Conservation (phyloP, 768 basidiomycete genomes). For the Stropharia rugosoannulata region DNA sequence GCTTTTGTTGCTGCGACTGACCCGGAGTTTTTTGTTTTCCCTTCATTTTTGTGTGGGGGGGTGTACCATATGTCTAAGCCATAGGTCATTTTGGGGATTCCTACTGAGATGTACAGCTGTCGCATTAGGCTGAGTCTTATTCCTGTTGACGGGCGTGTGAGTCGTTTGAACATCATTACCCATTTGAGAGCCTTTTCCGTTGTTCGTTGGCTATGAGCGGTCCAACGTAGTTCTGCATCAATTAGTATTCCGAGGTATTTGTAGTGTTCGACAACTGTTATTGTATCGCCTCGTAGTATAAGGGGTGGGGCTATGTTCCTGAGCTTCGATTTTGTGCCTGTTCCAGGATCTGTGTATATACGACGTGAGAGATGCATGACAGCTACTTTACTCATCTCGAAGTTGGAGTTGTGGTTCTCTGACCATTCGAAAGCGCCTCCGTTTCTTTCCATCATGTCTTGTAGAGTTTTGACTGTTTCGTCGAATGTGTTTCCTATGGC, state of each 20-base stretch:
- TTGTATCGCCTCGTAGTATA: background rate
- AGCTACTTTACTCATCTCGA: constrained; percentile 21
- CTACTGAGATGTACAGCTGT: constrained; percentile 8
- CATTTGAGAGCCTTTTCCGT: constrained; percentile 9
- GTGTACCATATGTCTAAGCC: constrained; percentile 8
- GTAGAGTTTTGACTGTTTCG: constrained; percentile 14
- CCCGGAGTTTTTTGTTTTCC: background rate
- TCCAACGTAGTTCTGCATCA: constrained; percentile 2
- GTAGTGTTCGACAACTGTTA: background rate
- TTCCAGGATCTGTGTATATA: background rate
- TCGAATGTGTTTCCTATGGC: constrained; percentile 21
- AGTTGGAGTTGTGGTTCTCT: constrained; percentile 22
- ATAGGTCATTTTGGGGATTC: constrained; percentile 10
- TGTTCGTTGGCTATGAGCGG: background rate
- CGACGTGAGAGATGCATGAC: constrained; percentile 18
- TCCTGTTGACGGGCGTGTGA: constrained; percentile 8
- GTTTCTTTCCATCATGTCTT: constrained; percentile 22
- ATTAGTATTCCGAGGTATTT: constrained; percentile 5
- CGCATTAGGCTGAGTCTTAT: constrained; percentile 8
- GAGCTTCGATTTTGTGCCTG: background rate
- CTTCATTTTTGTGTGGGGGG: background rate
- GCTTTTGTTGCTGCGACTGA: background rate
- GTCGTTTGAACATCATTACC: constrained; percentile 8
- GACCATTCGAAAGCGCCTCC: constrained; percentile 28
- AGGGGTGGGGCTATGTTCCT: background rate